These are phyloP conservation scores for Calonectria pseudoturangicola DNA, from an alignment of 2,329 filamentous ascomycete genomes.

Conservation along the genomic window DNA sequence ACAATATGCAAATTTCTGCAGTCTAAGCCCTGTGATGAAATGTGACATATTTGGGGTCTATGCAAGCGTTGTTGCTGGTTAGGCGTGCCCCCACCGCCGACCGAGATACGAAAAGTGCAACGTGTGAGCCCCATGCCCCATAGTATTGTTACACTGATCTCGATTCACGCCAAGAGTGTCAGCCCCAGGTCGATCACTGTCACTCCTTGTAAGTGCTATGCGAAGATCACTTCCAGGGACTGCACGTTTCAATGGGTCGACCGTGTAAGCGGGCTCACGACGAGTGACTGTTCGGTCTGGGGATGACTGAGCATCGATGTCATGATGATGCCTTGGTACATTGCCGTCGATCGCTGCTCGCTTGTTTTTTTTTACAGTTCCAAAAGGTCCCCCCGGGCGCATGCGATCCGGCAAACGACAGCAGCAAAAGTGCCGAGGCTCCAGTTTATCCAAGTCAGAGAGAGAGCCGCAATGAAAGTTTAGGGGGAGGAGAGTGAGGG, in stretches of 20 bases:
- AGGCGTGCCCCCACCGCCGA: background rate
- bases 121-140: slow-evolving; percentile 6
- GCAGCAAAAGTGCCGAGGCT: slow-evolving; percentile 28
- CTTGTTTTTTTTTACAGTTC: background rate
- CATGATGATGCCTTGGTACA: slow-evolving; percentile 1
- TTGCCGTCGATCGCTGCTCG: background rate
- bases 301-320: slow-evolving; percentile 32
- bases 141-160: slow-evolving; percentile 20
- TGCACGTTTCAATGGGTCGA: background rate
- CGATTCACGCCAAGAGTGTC: slow-evolving; percentile 11
- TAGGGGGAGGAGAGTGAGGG: no score
- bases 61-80: slow-evolving; percentile 19
- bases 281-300: background rate
- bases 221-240: slow-evolving; percentile 3
- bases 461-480: slow-evolving; percentile 28
- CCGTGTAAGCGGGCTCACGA: slow-evolving; percentile 26
- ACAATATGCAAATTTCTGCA: background rate
- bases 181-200: slow-evolving; percentile 5
- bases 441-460: slow-evolving; percentile 8
- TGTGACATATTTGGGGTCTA: slow-evolving; percentile 25
- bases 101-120: slow-evolving; percentile 13
- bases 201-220: background rate
- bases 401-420: slow-evolving; percentile 12
- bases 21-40: slow-evolving; percentile 32
- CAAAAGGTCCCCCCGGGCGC: background rate